phyloP scores from a whole-genome alignment of 2,329 filamentous ascomycete genomes.

The Dothideomycetes sp. region DNA sequence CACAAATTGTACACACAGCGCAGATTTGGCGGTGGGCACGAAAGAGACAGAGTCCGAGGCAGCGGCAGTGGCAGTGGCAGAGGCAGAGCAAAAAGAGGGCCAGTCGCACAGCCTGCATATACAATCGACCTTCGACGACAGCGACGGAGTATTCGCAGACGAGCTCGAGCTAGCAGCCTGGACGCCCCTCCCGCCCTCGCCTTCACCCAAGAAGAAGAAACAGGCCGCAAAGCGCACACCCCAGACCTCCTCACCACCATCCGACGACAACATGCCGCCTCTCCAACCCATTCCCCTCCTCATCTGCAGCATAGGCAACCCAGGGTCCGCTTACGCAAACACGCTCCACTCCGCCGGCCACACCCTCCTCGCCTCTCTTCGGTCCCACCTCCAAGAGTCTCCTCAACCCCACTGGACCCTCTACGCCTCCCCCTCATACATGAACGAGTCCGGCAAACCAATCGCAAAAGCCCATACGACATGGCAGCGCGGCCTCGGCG shows the following conservation, averaged over 20 bases:
- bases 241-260: neutral
- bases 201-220: neutral
- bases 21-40: too few species aligned
- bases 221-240: neutral
- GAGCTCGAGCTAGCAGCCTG: neutral
- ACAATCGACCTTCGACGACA: too few species aligned
- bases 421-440: slow-evolving; percentile 63
- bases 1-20: too few species aligned
- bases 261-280: neutral
- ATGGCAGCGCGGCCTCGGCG: slow-evolving; percentile 28
- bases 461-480: slow-evolving; percentile 55
- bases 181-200: neutral
- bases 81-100: too few species aligned
- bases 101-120: too few species aligned
- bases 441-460: slow-evolving; percentile 75
- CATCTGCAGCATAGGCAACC: slow-evolving; percentile 82
- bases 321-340: slow-evolving; percentile 54
- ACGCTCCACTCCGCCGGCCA: slow-evolving; percentile 87
- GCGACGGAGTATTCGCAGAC: too few species aligned
- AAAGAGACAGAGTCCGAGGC: too few species aligned
- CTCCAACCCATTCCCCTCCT: slow-evolving; percentile 45
- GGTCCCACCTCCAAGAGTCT: slow-evolving; percentile 29
- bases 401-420: slow-evolving; percentile 42
- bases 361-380: slow-evolving; percentile 55
- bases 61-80: too few species aligned